Base-by-base conservation (phyloP, 768 basidiomycete species). In the Pleurotus salmoneostramineus region DNA sequence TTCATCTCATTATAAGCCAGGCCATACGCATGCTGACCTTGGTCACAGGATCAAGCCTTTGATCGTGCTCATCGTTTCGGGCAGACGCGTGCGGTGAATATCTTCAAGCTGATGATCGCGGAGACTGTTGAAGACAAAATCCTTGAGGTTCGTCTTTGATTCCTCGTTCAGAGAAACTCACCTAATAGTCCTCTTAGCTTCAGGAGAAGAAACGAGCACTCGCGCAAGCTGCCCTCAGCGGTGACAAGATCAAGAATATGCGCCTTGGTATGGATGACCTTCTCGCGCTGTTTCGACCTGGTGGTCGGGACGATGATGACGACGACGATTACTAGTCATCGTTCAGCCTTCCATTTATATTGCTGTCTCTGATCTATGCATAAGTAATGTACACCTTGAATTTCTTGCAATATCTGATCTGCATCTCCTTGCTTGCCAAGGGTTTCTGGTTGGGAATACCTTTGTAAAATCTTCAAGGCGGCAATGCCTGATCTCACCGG, bases 161-260 rank as follows among this genome's bases (percentile, higher is more conserved):
- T 42, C 31, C 27, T 6, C 34, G 43, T 33, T 58, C 31, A 2
- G 15, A 33, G 44, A 34, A 48, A 21, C 10, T 45, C 27, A 37
- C 47, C 50, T 17, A 12, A 32, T 44, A 33, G 27, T 50, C 44
- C 56, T 12, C 32, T 33, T 62, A 91, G 83, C 80, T 98, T n/a
- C 96, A 98, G 69, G 85, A 91, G n/a, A 83, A 85, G 70, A 98
- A 98, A 75, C 83, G 95, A 4, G 86, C 84, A 49, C 79, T 98
- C 1, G 85, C 95, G 1, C 78, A 79, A 27, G 93, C 94, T 1
- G 93, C 94, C 0, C 71, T 98, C 58, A 88, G 91, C 34, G 96
- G 96, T 6, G 87, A 93, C 73, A 93, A 89, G 71, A 77, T 91
- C 66, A 91, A 93, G 82, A 84, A 86, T 65, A 82, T 87, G 80